Base-by-base conservation (phyloP, 108 stramenopile genomes). In the Craspedostauros australis region DNA sequence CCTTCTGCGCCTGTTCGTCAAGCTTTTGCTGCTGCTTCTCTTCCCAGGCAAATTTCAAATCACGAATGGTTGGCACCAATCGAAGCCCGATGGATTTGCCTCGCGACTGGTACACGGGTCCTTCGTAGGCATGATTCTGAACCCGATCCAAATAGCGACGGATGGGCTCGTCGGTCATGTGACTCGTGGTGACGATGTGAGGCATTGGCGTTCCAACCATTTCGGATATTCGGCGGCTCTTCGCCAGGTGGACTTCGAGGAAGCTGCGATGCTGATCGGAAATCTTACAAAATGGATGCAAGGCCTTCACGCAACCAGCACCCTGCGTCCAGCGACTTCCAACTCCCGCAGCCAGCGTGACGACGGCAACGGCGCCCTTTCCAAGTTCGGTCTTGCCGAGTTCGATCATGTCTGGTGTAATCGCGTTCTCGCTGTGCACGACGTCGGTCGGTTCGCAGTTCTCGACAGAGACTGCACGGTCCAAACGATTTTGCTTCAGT, bases 301-400 rank as follows among this genome's bases (percentile, higher is more conserved):
- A 39, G 4, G 73, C 78, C 49, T 79, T 79, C 5, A 75, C 73
- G 41, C 71, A 70, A 1, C 78, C 78, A 8, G 78, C 78, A 28
- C 78, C 78, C 42, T 75, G 70, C n/a, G 78, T 75, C 78, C 78
- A 79, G 9, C 78, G 69, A 27, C 66, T 68, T 8, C 78, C 78
- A 23, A 79, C 69, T 22, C 78, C 78, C 9, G 78, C 78, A 7
- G 78, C 78, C 9, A 79, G 62, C 12, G 68, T 71, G 5, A 79
- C 59, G 33, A 72, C 62, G 22, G 55, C 78, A 8, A 79, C 70
- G 15, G 61, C 52, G 9, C 78, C 78, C 4, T 57, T 57, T n/a
- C 32, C 11, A 11, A 79, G 56, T 45, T 66, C 78, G 44, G 67
- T 70, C 26, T 57, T 39, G 5, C 78, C 78, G 15, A 51, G 52